A percentile compares a stretch with the other conserved stretches of the same genome.
Evolutionary conservation across 805 yeast species (phyloP).

Genomic region (Vanderwaltozyma yarrowii): DNA sequence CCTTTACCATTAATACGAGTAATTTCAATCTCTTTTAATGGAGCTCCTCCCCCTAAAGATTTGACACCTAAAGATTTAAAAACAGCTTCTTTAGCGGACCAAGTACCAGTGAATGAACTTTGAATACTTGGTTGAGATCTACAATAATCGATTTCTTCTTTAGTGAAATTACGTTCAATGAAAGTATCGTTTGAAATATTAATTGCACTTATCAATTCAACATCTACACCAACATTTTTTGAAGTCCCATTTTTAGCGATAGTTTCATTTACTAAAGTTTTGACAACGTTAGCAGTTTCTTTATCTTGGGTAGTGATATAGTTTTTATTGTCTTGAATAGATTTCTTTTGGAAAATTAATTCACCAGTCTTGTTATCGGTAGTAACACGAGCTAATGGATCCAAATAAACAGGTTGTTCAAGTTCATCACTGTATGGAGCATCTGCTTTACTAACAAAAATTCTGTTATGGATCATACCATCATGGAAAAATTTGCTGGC

Average conservation of each 20-base stretch:
- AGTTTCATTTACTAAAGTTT: slow-evolving; percentile 39
- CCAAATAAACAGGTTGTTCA: slow-evolving; percentile 86
- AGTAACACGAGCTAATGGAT: slow-evolving; percentile 67
- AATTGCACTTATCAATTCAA: slow-evolving; percentile 73
- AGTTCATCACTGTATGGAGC: slow-evolving; percentile 87
- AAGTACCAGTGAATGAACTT: slow-evolving; percentile 92
- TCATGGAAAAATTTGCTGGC: slow-evolving; percentile 94
- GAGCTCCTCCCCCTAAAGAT: slow-evolving; percentile 92
- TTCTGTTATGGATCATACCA: slow-evolving; percentile 80
- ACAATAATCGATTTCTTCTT: slow-evolving; percentile 71
- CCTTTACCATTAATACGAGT: slow-evolving; percentile 66
- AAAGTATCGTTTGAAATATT: slow-evolving; percentile 86
- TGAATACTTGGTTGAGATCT: slow-evolving; percentile 60
- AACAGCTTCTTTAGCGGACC: slow-evolving; percentile 99
- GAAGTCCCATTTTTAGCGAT: slow-evolving; percentile 35
- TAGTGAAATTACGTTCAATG: slow-evolving; percentile 85
- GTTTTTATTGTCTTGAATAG: slow-evolving; percentile 36
- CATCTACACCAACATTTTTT: slow-evolving; percentile 82
- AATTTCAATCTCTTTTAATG: slow-evolving; percentile 86
- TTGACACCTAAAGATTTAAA: slow-evolving; percentile 88
- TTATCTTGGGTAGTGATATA: slow-evolving; percentile 34
- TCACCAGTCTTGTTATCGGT: slow-evolving; percentile 22
- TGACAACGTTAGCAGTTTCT: slow-evolving; percentile 56
- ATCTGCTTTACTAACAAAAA: slow-evolving; percentile 87
- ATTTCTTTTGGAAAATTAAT: slow-evolving; percentile 39